Conservation (phyloP, 2,329 filamentous ascomycete genomes). For the Ophiosphaerella korrae region DNA sequence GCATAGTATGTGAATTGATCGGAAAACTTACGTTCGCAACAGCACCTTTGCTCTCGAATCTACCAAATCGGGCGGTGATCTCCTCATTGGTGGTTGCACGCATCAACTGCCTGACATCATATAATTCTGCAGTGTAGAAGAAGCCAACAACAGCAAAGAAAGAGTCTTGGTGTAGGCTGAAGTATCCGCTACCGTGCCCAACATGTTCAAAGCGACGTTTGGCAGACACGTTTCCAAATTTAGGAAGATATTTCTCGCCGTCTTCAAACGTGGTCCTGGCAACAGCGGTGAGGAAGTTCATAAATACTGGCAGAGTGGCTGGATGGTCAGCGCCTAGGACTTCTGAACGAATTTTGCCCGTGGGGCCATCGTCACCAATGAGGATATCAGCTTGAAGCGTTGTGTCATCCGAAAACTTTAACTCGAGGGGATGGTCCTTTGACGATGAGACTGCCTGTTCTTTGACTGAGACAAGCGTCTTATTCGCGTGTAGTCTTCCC, state of each 20-base stretch:
- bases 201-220: not conserved
- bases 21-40: not conserved
- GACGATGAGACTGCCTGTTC: not conserved
- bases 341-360: not conserved
- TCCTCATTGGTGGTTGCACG: not conserved
- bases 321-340: not conserved
- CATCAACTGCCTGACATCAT: not conserved
- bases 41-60: not conserved
- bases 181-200: not conserved
- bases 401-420: not conserved
- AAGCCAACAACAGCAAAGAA: not conserved
- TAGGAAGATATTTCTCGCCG: not conserved
- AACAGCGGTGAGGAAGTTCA: conserved; percentile 1
- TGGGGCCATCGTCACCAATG: conserved; percentile 1
- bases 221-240: not conserved
- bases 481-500: not conserved
- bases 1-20: not conserved
- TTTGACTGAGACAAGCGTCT: not conserved
- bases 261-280: not conserved
- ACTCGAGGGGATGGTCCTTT: not conserved
- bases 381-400: not conserved
- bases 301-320: not conserved
- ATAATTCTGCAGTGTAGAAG: conserved; percentile 1
- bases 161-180: not conserved
- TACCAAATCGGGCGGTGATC: not conserved